A percentile compares a stretch with the other conserved stretches of the same genome.
Evolutionary conservation across 768 basidiomycete genomes (phyloP).

Genomic region (Trametes elegans): DNA sequence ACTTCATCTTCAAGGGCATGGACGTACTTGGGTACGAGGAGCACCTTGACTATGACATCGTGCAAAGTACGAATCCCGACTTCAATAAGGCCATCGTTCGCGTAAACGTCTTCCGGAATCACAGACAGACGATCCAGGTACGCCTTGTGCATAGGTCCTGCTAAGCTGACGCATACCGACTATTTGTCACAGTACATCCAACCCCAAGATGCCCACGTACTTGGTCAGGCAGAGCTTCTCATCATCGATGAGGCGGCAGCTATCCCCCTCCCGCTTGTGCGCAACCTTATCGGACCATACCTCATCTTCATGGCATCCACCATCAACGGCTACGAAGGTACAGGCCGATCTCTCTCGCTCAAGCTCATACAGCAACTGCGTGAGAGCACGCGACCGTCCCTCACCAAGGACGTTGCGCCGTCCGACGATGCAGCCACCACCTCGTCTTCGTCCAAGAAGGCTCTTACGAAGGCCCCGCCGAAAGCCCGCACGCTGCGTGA

Average conservation of each 20-base stretch:
- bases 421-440: slow-evolving; percentile 43
- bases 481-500: slow-evolving; percentile 82
- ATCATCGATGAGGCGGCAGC: slow-evolving; percentile 99
- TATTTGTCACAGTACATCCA: slow-evolving; percentile 89
- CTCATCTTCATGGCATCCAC: slow-evolving; percentile 99
- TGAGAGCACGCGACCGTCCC: slow-evolving; percentile 80
- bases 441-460: slow-evolving; percentile 50
- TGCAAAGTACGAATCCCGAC: slow-evolving; percentile 92
- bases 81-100: slow-evolving; percentile 94
- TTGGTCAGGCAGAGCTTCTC: slow-evolving; percentile 95
- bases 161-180: not conserved
- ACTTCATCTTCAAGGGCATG: slow-evolving; percentile 96
- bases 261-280: slow-evolving; percentile 93
- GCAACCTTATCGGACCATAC: slow-evolving; percentile 92
- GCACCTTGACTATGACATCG: slow-evolving; percentile 95
- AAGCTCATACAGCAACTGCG: slow-evolving; percentile 97
- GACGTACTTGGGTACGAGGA: slow-evolving; percentile 95
- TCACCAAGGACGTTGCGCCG: slow-evolving; percentile 56
- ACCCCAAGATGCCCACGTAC: slow-evolving; percentile 96
- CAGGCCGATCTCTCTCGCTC: slow-evolving; percentile 95
- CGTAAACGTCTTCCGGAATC: slow-evolving; percentile 90
- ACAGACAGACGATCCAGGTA: slow-evolving; percentile 96
- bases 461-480: slow-evolving; percentile 49
- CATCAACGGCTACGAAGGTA: slow-evolving; percentile 99
- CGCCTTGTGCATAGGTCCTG: slow-evolving; percentile 5